Percentiles rank a stretch among this genome's conserved stretches.
These are phyloP conservation scores for Dianthus caryophyllus DNA, from an alignment of 148 eudicot genomes.

Conservation along the genomic window DNA sequence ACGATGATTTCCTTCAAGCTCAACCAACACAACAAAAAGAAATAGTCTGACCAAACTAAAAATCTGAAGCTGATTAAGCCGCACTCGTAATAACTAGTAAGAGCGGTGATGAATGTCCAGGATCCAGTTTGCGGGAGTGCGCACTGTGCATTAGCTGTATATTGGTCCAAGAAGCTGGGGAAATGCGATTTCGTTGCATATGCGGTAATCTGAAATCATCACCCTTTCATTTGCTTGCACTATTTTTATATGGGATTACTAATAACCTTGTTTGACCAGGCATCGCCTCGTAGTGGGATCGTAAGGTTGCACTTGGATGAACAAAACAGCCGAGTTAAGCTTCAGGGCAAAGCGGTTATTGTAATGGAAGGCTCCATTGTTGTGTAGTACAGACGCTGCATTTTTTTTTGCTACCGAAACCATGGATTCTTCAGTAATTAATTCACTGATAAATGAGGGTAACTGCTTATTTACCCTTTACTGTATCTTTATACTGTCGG, in stretches of 20 bases:
- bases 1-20: too few relatives aligned
- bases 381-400: slow-evolving; percentile 26
- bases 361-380: slow-evolving; percentile 70
- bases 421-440: neutral
- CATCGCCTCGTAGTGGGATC: slow-evolving; percentile 67
- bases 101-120: slow-evolving; percentile 24
- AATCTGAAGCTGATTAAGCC: neutral
- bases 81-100: neutral
- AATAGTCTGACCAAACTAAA: neutral
- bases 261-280: slow-evolving; percentile 31
- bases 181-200: slow-evolving; percentile 59
- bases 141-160: slow-evolving; percentile 78
- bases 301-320: slow-evolving; percentile 60
- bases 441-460: neutral
- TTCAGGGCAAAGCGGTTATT: slow-evolving; percentile 53
- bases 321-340: slow-evolving; percentile 49
- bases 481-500: too few relatives aligned
- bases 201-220: slow-evolving; percentile 33
- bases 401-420: neutral
- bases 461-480: too few relatives aligned
- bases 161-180: slow-evolving; percentile 66
- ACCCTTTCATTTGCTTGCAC: neutral
- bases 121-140: slow-evolving; percentile 84
- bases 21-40: too few relatives aligned
- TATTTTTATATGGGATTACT: neutral